Evolutionary conservation across 768 basidiomycete species (phyloP), one percentile per base, ranked within the genome.

Genomic region (Hypsizygus marmoreus): DNA sequence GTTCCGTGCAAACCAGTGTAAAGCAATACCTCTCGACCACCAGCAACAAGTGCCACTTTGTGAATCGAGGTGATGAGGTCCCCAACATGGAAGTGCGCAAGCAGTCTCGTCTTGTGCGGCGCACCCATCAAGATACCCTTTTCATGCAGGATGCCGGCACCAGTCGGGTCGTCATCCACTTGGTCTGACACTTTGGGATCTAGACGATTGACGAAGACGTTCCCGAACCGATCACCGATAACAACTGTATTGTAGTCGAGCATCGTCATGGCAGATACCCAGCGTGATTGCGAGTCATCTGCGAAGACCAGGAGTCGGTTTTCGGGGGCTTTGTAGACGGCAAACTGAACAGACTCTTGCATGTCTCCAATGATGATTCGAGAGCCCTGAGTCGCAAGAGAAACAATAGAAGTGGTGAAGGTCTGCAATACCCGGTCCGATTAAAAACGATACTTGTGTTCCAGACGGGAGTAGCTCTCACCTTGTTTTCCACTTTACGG

Each of bases 131-230:
- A 74, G 40, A 88, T 71, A 7, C 85, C 81, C 67, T 97, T 97
- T 65, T 98, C 97, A 64, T 98, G 97, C 43, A 98, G 65, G 57
- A 98, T 91, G 16, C 94, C 92, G 0, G 95, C 94, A 36, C 97
- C 97, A 0, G 94, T 97, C 3, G 97, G 97, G 60, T 99, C 97
- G 47, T 98, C 95, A 63, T 98, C 97, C 9, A 98, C 91, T 58
- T 90, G 88, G 6, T 93, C 86, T 3, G 91, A 92, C 9, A 95
- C 76, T 57, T 87, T 86, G 34, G 79, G 23, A 37, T 95, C 89
- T 7, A 99, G 73, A 1, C 97, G 87, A 62, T 95, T 97, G 57
- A 98, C 81, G 58, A 97, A 95, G 55, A 98, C 69, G 65, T 98
- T 98, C 34, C 95, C 97, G 58, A 99, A 99, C 36, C 95, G 90